Conservation (phyloP, 108 stramenopile genomes). For the Fistulifera solaris region DNA sequence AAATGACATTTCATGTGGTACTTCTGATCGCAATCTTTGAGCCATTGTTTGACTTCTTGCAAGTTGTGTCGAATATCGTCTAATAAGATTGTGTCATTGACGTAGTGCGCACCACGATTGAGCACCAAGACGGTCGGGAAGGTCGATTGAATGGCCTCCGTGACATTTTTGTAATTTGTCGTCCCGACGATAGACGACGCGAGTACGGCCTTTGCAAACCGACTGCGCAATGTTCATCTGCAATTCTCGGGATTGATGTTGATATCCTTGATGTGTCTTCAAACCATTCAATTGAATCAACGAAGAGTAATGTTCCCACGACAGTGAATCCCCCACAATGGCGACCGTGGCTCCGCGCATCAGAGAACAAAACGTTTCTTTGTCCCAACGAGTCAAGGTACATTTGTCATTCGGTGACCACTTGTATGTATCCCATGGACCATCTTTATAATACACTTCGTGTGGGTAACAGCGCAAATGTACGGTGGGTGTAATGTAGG, state of each 20-base stretch:
- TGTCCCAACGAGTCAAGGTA: conserved; percentile 16
- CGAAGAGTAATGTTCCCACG: conserved; percentile 37
- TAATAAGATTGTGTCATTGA: conserved; percentile 18
- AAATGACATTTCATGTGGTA: conserved; percentile 15
- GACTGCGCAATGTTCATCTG: conserved; percentile 14
- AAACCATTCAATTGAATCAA: conserved; percentile 24
- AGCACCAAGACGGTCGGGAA: conserved; percentile 26
- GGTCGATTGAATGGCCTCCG: background rate
- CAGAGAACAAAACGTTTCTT: conserved; percentile 23
- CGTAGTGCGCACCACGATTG: conserved; percentile 42
- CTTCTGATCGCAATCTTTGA: conserved; percentile 14
- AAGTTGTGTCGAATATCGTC: conserved; percentile 14
- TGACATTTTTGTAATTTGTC: conserved; percentile 11
- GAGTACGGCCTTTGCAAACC: conserved; percentile 15
- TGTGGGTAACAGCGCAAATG: conserved; percentile 28
- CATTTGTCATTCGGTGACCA: conserved; percentile 16
- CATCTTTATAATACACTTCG: conserved; percentile 9
- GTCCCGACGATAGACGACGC: conserved; percentile 30
- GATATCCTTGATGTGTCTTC: conserved; percentile 11
- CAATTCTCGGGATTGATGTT: conserved; percentile 13
- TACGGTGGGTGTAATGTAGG: conserved; percentile 20
- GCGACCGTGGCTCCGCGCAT: conserved; percentile 9
- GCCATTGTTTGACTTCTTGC: conserved; percentile 15
- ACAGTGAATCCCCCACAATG: conserved; percentile 42
- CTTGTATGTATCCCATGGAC: conserved; percentile 8